These are phyloP conservation scores for Monosporozyma aquatica DNA, from an alignment of 805 yeast species.

Conservation along the genomic window DNA sequence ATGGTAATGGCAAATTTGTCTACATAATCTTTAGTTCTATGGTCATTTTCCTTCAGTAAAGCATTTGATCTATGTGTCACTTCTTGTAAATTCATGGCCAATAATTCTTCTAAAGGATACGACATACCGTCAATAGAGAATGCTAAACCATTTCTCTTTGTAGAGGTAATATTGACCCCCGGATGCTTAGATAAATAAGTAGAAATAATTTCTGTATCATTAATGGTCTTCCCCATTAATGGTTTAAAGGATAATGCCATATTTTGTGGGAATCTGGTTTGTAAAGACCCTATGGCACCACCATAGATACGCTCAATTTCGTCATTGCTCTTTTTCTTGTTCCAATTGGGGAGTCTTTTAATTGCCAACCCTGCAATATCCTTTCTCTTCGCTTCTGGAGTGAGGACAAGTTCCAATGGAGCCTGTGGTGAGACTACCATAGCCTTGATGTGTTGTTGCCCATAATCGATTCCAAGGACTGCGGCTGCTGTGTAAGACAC, in stretches of 20 bases:
- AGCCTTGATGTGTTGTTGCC: conserved; percentile 80
- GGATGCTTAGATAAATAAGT: conserved; percentile 49
- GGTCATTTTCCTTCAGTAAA: conserved; percentile 46
- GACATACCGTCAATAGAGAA: conserved; percentile 41
- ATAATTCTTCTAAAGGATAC: conserved; percentile 63
- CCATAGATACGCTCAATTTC: conserved; percentile 71
- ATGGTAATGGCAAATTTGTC: conserved; percentile 67
- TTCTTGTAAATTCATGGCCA: conserved; percentile 75
- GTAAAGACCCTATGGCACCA: conserved; percentile 56
- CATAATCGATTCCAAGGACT: conserved; percentile 80
- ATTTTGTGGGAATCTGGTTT: conserved; percentile 63
- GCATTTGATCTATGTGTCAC: conserved; percentile 54
- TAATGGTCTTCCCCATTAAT: conserved; percentile 50
- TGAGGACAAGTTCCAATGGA: conserved; percentile 76
- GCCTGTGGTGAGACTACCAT: conserved; percentile 85
- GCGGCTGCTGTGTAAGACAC: conserved; percentile 41
- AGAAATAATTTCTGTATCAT: conserved; percentile 38
- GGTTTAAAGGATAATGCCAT: conserved; percentile 62
- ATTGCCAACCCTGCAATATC: conserved; percentile 74
- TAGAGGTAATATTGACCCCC: conserved; percentile 42
- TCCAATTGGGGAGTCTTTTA: conserved; percentile 32
- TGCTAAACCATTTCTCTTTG: conserved; percentile 48
- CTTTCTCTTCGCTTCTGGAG: conserved; percentile 87
- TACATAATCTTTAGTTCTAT: conserved; percentile 38
- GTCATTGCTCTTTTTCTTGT: conserved; percentile 22